Percentiles rank a stretch among this genome's conserved stretches.
Evolutionary conservation across 495 filamentous ascomycete species (phyloP).

Genomic region (Lentithecium fluviatile): DNA sequence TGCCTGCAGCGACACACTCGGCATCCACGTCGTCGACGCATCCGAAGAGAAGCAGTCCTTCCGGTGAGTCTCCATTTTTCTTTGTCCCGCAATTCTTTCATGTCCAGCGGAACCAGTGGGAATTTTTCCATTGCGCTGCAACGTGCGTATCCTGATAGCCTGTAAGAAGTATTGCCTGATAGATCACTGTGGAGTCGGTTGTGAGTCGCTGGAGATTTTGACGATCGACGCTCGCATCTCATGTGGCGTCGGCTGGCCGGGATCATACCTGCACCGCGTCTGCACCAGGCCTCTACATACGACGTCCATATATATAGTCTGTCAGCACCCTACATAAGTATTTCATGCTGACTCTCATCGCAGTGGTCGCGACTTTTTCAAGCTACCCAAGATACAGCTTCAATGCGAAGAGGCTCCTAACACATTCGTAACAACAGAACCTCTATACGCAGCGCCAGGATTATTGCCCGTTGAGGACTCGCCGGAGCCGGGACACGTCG

Average conservation of each 20-base stretch:
- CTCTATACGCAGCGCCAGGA: constrained; percentile 5
- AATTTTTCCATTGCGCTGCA: too few relatives aligned
- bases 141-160: too few relatives aligned
- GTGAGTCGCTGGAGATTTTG: background rate
- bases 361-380: constrained; percentile 35
- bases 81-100: background rate
- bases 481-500: background rate
- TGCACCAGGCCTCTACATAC: constrained; percentile 23
- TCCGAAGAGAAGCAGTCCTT: constrained; percentile 20
- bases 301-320: constrained; percentile 3
- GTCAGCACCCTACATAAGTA: constrained; percentile 4
- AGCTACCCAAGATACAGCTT: constrained; percentile 31
- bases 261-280: constrained; percentile 21
- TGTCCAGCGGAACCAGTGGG: background rate
- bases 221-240: background rate
- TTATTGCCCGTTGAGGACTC: constrained; percentile 23
- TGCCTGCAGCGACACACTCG: constrained; percentile 25
- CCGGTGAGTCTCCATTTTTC: constrained; percentile 14
- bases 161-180: too few relatives aligned
- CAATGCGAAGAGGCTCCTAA: constrained; percentile 24
- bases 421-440: constrained; percentile 12
- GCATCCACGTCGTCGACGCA: constrained; percentile 28
- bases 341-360: constrained; percentile 5
- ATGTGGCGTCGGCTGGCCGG: constrained; percentile 25
- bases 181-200: background rate